These are phyloP conservation scores for Dimargaris cristalligena DNA, from an alignment of 192 early-diverging fungal species.

Conservation along the genomic window DNA sequence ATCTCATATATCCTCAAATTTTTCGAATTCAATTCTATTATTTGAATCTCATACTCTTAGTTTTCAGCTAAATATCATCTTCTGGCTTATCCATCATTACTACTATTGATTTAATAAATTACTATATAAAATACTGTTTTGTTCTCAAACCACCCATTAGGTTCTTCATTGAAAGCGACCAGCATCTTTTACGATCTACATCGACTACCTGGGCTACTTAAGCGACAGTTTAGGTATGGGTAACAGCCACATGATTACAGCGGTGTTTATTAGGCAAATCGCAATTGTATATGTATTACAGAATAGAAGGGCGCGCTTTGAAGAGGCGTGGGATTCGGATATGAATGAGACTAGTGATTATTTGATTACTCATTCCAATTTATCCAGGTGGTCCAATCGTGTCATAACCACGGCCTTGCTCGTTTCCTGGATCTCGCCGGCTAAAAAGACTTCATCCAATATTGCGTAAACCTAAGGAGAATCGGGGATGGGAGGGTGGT, in stretches of 20 bases:
- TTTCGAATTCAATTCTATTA: neutral
- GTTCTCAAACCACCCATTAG: too few species aligned
- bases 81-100: neutral
- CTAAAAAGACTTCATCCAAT: conserved; percentile 93
- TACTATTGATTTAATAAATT: neutral
- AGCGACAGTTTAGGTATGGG: too few species aligned
- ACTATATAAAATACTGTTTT: neutral
- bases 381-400: conserved; percentile 59
- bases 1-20: neutral
- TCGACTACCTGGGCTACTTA: neutral
- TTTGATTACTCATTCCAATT: conserved; percentile 31
- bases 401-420: conserved; percentile 60
- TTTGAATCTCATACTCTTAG: too few species aligned
- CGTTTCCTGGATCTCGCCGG: conserved; percentile 96
- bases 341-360: too few species aligned
- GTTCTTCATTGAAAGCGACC: too few species aligned
- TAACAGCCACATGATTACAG: neutral
- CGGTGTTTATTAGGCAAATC: too few species aligned
- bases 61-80: too few species aligned
- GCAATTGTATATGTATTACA: too few species aligned
- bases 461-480: conserved; percentile 71
- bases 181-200: neutral
- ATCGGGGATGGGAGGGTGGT: too few species aligned
- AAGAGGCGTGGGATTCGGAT: too few species aligned
- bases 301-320: too few species aligned